Evolutionary conservation across 805 yeast species (phyloP).

Genomic region (Nematodospora valgi): DNA sequence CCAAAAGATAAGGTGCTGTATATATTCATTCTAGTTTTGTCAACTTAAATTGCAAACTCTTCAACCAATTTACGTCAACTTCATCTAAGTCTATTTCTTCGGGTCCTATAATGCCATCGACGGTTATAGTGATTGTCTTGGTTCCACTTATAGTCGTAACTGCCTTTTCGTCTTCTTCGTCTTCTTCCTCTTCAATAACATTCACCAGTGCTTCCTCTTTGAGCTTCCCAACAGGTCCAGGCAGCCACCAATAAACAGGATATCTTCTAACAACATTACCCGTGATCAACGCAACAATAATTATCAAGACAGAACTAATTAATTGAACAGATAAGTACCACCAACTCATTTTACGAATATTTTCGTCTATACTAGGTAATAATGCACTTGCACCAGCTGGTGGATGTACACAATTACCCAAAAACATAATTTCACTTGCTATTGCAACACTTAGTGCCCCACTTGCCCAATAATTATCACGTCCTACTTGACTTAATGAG

Average conservation of each 20-base stretch:
- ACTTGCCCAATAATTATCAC: conserved; percentile 49
- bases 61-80: conserved; percentile 26
- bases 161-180: conserved; percentile 3
- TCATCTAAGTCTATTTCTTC: conserved; percentile 19
- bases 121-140: conserved; percentile 16
- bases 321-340: conserved; percentile 59
- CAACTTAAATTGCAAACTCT: conserved; percentile 15
- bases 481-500: conserved; percentile 39
- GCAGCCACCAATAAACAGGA: conserved; percentile 62
- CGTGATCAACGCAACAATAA: conserved; percentile 48
- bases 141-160: conserved; percentile 14
- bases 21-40: not conserved
- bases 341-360: conserved; percentile 55
- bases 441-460: conserved; percentile 58
- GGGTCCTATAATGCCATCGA: conserved; percentile 19
- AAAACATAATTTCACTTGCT: conserved; percentile 50
- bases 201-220: not conserved
- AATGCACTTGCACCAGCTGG: conserved; percentile 73
- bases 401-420: conserved; percentile 60
- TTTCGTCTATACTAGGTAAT: conserved; percentile 48
- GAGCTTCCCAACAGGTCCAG: conserved; percentile 18
- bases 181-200: not conserved
- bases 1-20: not conserved
- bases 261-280: conserved; percentile 53
- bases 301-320: conserved; percentile 45